Conservation (phyloP, 805 yeast genomes). For the Wickerhamiella bombiphila region DNA sequence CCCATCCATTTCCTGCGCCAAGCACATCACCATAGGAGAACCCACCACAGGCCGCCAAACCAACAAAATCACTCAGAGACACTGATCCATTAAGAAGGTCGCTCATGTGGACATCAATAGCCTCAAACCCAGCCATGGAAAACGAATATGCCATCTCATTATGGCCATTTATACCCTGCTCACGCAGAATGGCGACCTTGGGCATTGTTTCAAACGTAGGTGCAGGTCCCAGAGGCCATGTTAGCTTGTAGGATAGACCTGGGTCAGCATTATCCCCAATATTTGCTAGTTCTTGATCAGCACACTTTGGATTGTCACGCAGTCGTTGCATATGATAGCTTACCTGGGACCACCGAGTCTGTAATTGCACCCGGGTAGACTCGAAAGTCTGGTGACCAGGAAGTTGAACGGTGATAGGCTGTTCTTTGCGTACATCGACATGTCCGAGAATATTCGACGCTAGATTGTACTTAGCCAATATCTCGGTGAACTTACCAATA, state of each 20-base stretch:
- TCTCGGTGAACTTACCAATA: slow-evolving; percentile 36
- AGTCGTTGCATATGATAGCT: slow-evolving; percentile 79
- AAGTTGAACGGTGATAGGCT: slow-evolving; percentile 33
- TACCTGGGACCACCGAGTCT: slow-evolving; percentile 74
- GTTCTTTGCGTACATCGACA: slow-evolving; percentile 35
- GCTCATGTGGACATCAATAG: slow-evolving; percentile 94
- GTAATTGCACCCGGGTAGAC: slow-evolving; percentile 53
- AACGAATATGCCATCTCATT: slow-evolving; percentile 98
- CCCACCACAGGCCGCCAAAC: slow-evolving; percentile 97
- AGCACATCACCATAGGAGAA: slow-evolving; percentile 97
- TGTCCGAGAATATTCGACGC: slow-evolving; percentile 48
- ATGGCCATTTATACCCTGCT: slow-evolving; percentile 97
- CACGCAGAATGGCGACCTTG: slow-evolving; percentile 89
- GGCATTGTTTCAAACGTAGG: slow-evolving; percentile 42
- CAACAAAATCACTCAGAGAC: slow-evolving; percentile 57
- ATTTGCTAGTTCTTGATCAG: slow-evolving; percentile 68
- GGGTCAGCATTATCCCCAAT: slow-evolving; percentile 76
- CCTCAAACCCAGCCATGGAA: slow-evolving; percentile 84
- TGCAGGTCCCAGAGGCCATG: slow-evolving; percentile 37
- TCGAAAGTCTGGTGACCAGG: slow-evolving; percentile 31
- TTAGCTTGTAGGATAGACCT: slow-evolving; percentile 69
- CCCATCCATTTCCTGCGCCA: slow-evolving; percentile 99
- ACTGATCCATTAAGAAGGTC: slow-evolving; percentile 68
- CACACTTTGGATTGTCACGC: slow-evolving; percentile 86
- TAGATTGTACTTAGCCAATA: slow-evolving; percentile 48